Evolutionary conservation across 2,329 filamentous ascomycete genomes (phyloP), one percentile per base, ranked within the genome.

Genomic region (Aspergillus texensis): DNA sequence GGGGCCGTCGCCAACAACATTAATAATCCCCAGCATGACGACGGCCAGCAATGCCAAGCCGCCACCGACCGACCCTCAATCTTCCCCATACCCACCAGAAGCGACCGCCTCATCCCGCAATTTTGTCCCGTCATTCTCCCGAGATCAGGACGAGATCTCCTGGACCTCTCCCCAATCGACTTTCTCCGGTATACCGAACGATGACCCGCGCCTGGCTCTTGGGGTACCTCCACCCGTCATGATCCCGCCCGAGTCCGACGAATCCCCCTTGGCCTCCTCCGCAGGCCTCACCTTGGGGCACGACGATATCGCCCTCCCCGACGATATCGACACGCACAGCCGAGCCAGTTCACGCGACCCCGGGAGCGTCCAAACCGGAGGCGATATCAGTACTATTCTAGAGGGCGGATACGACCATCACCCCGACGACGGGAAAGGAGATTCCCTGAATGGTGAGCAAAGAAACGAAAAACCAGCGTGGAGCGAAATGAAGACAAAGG

Each of bases 401-500:
- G 43, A 71, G 36, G 52, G 48, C 28, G 48, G 55, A 12, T 34
- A 57, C 39, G 61, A 50, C 30, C 56, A 39, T 32, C 54, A 30
- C 14, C 48, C 26, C 14, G 61, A 62, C n/a, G 61, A 62, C 14
- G 56, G 39, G 5, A 65, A 57, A n/a, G 69, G 70, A 10, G 71
- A 72, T 48, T 59, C 67, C 45, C 61, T 63, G 30, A 71, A 68
- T 50, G 61, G 60, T 12, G 69, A 69, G 2, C 86, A 88, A 57
- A 84, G 87, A 67, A 77, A 83, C 6, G 86, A 87, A 57, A 81
- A 84, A 10, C 81, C 85, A 10, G 88, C 89, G 16, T 94, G 91
- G 91, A 94, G 88, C 70, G 91, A 94, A 74, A 82, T 94, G 67
- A 94, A 94, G 78, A 94, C 91, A 4, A 94, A 94, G 77, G 95